Evolutionary conservation across 208 protist genomes (phyloP), one percentile per base, ranked within the genome.

Genomic region (Leishmania aethiopica): DNA sequence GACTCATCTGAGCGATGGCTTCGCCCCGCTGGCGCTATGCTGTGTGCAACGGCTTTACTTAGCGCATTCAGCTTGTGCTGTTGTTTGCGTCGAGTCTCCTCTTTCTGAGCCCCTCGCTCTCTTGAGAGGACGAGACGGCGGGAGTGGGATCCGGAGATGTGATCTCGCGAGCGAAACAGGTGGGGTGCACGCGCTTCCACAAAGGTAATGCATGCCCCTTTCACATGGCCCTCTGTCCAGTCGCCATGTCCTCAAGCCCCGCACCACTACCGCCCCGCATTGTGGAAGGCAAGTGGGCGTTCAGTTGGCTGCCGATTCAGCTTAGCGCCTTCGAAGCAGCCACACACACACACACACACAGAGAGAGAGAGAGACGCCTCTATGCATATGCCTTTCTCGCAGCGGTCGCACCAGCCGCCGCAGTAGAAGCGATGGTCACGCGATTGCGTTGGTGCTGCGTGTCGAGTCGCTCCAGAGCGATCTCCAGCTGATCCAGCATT

Each of bases 401-500:
- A 73, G 69, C 40, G 10, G 42, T 11, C 45, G 69, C 69, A 35
- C 49, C 42, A 51, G 42, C 22, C 1, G 0, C 40, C 0, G 13
- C 67, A 15, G 67, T 22, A 51, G 15, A 35, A 69, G 42, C 51
- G 42, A 15, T 35, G 70, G 45, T 22, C 3, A 25, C 57, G 53
- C n/a, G 49, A 13, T 45, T 37, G 49, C 75, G 77, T 40, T 72
- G 77, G 62, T 79, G 82, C 71, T 79, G 78, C 55, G 55, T 37
- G 28, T 86, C 82, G 13, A 86, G 78, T 45, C 67, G 82, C 0
- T 55, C 64, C 57, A 86, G 73, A 1, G 82, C 78, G 47, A 69
- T n/a, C 78, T 82, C 78, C 64, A 86, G 73, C 78, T 79, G 77
- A 32, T 81, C 47, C 13, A 86, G 66, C 82, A 86, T 81, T 35